Conservation (phyloP, 768 basidiomycete genomes). For the Hygrophorus pudorinus region DNA sequence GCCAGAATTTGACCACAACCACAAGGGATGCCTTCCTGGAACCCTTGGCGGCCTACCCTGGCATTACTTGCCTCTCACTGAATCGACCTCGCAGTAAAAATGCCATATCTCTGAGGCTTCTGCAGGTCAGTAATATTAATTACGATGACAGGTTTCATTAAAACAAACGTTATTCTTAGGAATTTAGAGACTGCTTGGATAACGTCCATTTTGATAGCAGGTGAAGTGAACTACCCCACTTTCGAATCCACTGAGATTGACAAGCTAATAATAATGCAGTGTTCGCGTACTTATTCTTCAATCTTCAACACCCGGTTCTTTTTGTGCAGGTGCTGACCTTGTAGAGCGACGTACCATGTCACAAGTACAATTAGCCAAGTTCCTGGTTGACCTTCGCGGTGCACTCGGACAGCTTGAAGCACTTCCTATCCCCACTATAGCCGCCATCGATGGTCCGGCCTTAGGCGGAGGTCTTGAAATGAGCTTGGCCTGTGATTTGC, state of each 20-base stretch:
- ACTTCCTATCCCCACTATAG: conserved; percentile 82
- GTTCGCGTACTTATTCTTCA: conserved; percentile 76
- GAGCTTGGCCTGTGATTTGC: conserved; percentile 80
- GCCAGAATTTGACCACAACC: background rate
- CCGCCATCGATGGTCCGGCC: conserved; percentile 88
- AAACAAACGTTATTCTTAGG: conserved; percentile 28
- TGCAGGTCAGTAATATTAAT: conserved; percentile 38
- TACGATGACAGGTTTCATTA: conserved; percentile 5
- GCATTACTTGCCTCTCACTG: conserved; percentile 65
- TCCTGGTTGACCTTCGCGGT: conserved; percentile 65
- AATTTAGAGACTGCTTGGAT: conserved; percentile 63
- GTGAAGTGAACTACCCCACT: conserved; percentile 23
- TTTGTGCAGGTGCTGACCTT: conserved; percentile 91
- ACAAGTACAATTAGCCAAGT: conserved; percentile 59
- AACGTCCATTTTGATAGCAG: conserved; percentile 56
- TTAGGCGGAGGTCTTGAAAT: conserved; percentile 90
- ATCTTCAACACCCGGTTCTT: conserved; percentile 66
- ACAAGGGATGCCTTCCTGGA: conserved; percentile 38
- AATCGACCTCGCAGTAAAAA: conserved; percentile 81
- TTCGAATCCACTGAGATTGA: background rate
- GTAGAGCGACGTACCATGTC: conserved; percentile 80
- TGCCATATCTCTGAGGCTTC: conserved; percentile 68
- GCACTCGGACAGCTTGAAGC: conserved; percentile 69
- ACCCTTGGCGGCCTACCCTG: conserved; percentile 42
- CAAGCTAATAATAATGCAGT: conserved; percentile 22